Conservation (phyloP, 129 eudicot genomes). For the Flaveria sonorensis region DNA sequence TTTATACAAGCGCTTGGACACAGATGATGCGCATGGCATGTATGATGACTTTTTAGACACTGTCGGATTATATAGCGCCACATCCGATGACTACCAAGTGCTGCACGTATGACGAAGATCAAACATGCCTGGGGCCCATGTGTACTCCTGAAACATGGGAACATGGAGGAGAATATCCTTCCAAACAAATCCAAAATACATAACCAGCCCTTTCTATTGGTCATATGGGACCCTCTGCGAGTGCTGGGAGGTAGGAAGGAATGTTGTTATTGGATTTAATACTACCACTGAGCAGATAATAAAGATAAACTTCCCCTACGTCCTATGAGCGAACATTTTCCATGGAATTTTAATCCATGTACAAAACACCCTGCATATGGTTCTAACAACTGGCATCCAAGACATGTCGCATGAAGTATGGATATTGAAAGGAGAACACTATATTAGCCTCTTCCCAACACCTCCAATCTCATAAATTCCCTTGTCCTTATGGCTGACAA, state of each 20-base stretch:
- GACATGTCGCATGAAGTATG: not conserved
- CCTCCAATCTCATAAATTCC: not conserved
- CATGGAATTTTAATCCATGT: not conserved
- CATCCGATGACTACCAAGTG: not conserved
- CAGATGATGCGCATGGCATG: not conserved
- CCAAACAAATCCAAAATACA: too few relatives aligned
- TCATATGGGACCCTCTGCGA: too few relatives aligned
- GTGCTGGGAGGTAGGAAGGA: not conserved
- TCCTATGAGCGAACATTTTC: not conserved
- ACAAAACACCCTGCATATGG: not conserved
- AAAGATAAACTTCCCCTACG: not conserved
- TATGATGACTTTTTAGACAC: not conserved
- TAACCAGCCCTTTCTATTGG: too few relatives aligned
- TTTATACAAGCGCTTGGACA: not conserved
- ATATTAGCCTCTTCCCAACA: not conserved
- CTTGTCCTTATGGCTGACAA: not conserved
- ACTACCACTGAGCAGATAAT: not conserved
- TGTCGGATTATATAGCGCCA: too few relatives aligned
- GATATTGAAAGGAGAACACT: not conserved
- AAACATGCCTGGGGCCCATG: not conserved
- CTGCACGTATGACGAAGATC: not conserved
- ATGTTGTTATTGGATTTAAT: too few relatives aligned
- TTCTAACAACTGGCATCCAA: not conserved
- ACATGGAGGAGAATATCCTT: too few relatives aligned
- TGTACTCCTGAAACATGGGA: not conserved